Evolutionary conservation across 106 monocot species (phyloP).

Genomic region (Amphibolis antarctica): DNA sequence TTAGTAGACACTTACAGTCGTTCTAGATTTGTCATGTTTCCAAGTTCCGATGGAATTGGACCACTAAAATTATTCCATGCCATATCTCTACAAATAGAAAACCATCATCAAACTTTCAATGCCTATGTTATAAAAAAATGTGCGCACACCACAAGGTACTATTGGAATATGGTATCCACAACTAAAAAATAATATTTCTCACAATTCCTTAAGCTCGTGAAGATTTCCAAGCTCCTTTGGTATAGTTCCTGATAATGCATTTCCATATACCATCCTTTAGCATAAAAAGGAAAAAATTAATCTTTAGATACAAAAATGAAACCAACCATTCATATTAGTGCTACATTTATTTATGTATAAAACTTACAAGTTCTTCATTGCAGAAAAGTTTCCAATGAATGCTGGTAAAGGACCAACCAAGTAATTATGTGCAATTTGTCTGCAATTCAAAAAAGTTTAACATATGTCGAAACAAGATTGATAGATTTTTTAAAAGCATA

Average conservation of each 20-base stretch:
- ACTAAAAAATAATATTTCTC: neutral
- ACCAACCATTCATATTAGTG: too few relatives aligned
- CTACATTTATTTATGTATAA: neutral
- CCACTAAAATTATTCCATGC: slow-evolving; percentile 5
- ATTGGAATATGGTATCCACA: neutral
- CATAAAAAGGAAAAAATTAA: neutral
- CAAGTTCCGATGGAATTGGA: slow-evolving; percentile 1
- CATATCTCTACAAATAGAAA: neutral
- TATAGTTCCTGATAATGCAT: neutral
- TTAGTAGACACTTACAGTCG: slow-evolving; percentile 4
- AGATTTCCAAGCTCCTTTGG: slow-evolving; percentile 2
- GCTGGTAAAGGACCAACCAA: slow-evolving; percentile 13
- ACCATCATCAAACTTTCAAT: too few relatives aligned
- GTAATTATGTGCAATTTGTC: slow-evolving; percentile 9
- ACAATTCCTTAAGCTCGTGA: neutral
- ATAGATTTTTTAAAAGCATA: too few relatives aligned
- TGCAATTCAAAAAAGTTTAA: neutral
- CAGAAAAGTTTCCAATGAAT: slow-evolving; percentile 14
- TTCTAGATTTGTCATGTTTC: slow-evolving; percentile 8
- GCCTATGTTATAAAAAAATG: neutral
- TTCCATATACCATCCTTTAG: neutral
- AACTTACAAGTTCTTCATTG: slow-evolving; percentile 14
- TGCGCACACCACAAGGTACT: neutral
- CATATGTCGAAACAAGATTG: neutral
- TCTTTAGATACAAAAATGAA: neutral